Conservation (phyloP, 306 rosid genomes). For the Pterocarpus macrocarpus region DNA sequence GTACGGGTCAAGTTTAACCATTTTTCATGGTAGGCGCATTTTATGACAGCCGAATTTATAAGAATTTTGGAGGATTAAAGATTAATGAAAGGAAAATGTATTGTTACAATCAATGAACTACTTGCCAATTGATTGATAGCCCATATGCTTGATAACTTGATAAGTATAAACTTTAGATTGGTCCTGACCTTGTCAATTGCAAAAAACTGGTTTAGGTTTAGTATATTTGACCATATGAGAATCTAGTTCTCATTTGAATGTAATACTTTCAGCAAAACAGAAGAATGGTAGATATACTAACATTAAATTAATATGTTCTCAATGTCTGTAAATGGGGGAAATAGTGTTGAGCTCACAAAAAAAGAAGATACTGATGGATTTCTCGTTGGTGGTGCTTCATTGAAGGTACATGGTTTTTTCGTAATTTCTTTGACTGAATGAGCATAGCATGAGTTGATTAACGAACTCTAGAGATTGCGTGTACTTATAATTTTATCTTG, state of each 20-base stretch:
- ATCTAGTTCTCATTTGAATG: slow-evolving; percentile 22
- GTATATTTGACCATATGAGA: background rate
- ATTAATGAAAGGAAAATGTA: slow-evolving; percentile 5
- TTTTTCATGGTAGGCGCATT: background rate
- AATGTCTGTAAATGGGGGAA: slow-evolving; percentile 98
- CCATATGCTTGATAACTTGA: slow-evolving; percentile 3
- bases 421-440: background rate
- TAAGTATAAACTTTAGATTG: slow-evolving; percentile 13
- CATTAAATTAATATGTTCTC: background rate
- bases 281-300: too few species aligned
- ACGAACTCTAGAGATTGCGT: background rate
- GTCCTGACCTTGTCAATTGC: slow-evolving; percentile 7
- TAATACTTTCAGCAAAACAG: background rate
- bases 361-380: slow-evolving; percentile 98
- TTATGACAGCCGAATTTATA: background rate
- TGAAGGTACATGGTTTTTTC: slow-evolving; percentile 78
- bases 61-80: background rate
- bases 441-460: slow-evolving; percentile 2
- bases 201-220: slow-evolving; percentile 15
- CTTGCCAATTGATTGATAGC: slow-evolving; percentile 9
- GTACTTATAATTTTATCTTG: slow-evolving; percentile 39
- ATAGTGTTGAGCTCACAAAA: slow-evolving; percentile 90
- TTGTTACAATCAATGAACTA: slow-evolving; percentile 11
- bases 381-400: slow-evolving; percentile 97
- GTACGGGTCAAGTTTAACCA: background rate